Conservation (phyloP, 2,329 filamentous ascomycete genomes). For the Neurospora crassa region DNA sequence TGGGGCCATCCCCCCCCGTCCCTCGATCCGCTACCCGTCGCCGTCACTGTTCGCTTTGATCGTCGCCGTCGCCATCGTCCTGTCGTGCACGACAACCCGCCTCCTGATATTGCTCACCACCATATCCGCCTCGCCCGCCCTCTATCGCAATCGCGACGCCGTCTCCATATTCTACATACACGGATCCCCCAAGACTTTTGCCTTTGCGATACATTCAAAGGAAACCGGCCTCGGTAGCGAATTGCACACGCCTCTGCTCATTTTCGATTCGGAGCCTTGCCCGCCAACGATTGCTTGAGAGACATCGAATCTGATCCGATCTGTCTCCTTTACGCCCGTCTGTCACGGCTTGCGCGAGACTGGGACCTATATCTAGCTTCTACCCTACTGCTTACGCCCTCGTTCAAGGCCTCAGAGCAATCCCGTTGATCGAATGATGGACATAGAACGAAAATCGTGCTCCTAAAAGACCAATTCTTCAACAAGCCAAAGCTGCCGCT, state of each 20-base stretch:
- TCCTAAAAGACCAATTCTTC: not conserved
- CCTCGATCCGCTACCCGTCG: not conserved
- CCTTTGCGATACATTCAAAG: not conserved
- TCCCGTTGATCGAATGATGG: not conserved
- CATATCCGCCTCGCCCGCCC: not conserved
- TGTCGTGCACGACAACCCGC: not conserved
- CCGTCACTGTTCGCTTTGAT: not conserved
- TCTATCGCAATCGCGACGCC: not conserved
- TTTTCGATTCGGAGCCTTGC: not conserved
- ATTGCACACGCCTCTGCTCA: not conserved
- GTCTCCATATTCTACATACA: not conserved
- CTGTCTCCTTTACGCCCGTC: not conserved
- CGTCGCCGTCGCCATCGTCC: not conserved
- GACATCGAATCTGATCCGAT: not conserved
- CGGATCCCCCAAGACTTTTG: not conserved
- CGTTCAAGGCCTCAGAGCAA: not conserved
- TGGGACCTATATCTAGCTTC: not conserved
- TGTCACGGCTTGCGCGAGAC: not conserved
- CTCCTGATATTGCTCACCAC: not conserved
- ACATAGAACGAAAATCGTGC: not conserved
- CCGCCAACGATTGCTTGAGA: not conserved
- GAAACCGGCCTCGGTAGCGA: not conserved
- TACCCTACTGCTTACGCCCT: not conserved
- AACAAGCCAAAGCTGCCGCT: not conserved
- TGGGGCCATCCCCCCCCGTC: not conserved